Evolutionary conservation across 306 rosid species (phyloP), one percentile per base, ranked within the genome.

Genomic region (Rosa multiflora): DNA sequence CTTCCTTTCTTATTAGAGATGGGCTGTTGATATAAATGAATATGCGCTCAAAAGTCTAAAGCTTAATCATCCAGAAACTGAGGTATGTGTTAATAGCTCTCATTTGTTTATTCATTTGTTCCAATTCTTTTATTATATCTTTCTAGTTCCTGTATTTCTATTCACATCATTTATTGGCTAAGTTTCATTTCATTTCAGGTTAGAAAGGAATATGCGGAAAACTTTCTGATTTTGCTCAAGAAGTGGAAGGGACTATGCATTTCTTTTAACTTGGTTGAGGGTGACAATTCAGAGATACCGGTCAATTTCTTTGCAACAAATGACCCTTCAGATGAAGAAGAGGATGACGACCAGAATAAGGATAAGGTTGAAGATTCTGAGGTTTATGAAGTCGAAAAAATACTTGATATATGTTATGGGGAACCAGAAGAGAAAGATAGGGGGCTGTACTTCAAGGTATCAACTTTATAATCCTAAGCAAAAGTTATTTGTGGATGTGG

Each of bases 11-110:
- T 11, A 21, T 79, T 13, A 94, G 98, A 90, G 63, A 84, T 94
- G 98, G 98, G 98, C 98, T 1, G 93, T 94, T 55, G 98, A 94
- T 75, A 7, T 84, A 42, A 92, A 92, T 26, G 29, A 70, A 32
- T 20, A 87, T 78, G 98, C 97, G 4, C 89, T 90, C 69, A 56
- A 86, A 32, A 83, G 91, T 81, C 89, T 94, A 3, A 87, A 82
- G 74, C 73, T 88, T 21, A 92, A 94, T 77, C 98, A 94, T 64
- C 97, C 92, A 8, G 91, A 90, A 63, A 87, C 98, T 0, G 78
- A 92, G 89, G 98, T 94, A 80, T 4, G 46, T 73, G 39, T 46
- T 42, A 66, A 13, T 9, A 6, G 8, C 6, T 23, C 37, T 3
- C 63, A 12, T 39, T 7, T 29, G 7, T 72, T 7, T 7, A 10